Base-by-base conservation (phyloP, 805 yeast species). In the Jamesozyma lodderae region DNA sequence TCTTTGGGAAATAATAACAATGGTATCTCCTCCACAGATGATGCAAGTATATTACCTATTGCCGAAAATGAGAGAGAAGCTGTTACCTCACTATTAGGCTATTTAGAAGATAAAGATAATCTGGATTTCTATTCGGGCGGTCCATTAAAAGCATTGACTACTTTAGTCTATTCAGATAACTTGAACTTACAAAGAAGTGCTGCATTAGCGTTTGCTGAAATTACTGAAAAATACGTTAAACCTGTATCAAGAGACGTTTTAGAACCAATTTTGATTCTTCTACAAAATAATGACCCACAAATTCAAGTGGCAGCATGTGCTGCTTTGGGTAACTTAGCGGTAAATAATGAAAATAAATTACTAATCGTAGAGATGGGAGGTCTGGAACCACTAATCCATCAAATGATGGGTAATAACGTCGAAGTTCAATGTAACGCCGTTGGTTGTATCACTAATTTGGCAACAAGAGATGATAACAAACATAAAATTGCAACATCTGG, bases 371-470 rank as follows among this genome's bases (percentile, higher is more conserved):
- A 90, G 55, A 86, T 92, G 96, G 97, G 97, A 21, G 98, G 97
- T 2, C 73, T 92, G 41, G 95, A 88, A 46, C 97, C 97, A 4
- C 73, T 92, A 33, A 92, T 92, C 52, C 80, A 94, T 61, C 98
- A 92, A 65, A 92, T 92, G 99, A 81, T 86, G 81, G 81, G 94
- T 30, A 76, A 92, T 39, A 92, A 92, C 55, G 94, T 92, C 41
- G 99, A 92, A 62, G 97, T 92, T 28, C 98, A 92, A 65, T 92
- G 99, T 63, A 92, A 92, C 59, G 98, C 99, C 2, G 98, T 92
- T 41, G 99, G 99, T 14, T 92, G 98, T 61, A 88, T 92, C 56
- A 92, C 99, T 26, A 92, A 92, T 59, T 74, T 92, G 62, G 98
- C 98, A 6, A 92, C 98, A 6, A 95, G 85, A 64, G 99, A 92